Evolutionary conservation across 2,329 filamentous ascomycete genomes (phyloP).

Genomic region (Camptophora hylomeconis): DNA sequence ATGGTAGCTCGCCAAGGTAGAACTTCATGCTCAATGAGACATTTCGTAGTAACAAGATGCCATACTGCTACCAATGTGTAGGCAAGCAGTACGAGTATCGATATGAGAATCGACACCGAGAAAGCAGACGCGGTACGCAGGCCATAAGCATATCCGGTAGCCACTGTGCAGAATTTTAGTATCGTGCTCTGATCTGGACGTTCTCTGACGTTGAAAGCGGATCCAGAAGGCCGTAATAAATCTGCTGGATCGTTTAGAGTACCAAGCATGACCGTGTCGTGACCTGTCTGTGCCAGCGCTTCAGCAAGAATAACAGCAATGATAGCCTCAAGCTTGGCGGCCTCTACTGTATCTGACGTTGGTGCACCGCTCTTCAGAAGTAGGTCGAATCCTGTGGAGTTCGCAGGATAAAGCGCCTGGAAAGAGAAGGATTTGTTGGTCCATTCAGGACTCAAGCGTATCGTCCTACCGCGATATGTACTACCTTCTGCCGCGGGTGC

Average conservation of each 20-base stretch:
- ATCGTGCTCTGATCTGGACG: not conserved
- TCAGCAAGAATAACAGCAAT: not conserved
- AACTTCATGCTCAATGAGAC: too few relatives aligned
- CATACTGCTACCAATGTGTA: not conserved
- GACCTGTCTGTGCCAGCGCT: not conserved
- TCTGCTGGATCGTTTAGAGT: not conserved
- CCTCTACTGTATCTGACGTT: not conserved
- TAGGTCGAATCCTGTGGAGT: slow-evolving; percentile 1
- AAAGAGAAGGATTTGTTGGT: too few relatives aligned
- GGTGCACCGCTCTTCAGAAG: not conserved
- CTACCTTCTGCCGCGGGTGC: not conserved
- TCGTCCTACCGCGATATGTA: not conserved
- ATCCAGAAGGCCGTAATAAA: not conserved
- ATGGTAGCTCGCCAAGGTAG: too few relatives aligned
- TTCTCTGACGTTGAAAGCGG: not conserved
- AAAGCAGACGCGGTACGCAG: not conserved
- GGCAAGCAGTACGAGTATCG: not conserved
- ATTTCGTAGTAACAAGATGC: too few relatives aligned
- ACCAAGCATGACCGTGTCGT: not conserved
- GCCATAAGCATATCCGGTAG: slow-evolving; percentile 2
- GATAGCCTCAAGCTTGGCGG: slow-evolving; percentile 1
- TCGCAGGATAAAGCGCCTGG: not conserved
- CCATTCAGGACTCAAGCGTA: slow-evolving; percentile 1
- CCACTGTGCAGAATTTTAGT: not conserved
- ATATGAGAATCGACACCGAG: not conserved